A percentile compares a stretch with the other conserved stretches of the same genome.
phyloP scores from a whole-genome alignment of 169 alveolate genomes.

The Cryptosporidium tyzzeri region DNA sequence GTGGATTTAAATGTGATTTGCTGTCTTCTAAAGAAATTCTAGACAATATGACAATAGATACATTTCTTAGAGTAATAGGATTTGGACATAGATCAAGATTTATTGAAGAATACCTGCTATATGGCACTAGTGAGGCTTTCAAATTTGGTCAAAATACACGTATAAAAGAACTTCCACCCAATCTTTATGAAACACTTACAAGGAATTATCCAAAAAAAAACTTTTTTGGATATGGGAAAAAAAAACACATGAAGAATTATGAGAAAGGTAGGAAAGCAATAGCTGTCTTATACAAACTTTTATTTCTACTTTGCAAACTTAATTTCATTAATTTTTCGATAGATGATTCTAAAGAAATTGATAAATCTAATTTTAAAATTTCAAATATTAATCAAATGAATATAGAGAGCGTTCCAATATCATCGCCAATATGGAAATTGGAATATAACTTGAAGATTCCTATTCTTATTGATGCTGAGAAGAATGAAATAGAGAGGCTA shows the following conservation, averaged over 20 bases:
- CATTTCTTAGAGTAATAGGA: slow-evolving; percentile 58
- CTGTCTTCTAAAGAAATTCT: slow-evolving; percentile 51
- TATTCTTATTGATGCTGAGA: background rate
- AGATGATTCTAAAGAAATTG: background rate
- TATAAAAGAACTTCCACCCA: slow-evolving; percentile 40
- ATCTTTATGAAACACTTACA: slow-evolving; percentile 59
- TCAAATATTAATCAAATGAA: background rate
- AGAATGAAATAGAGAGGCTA: background rate
- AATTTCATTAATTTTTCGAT: slow-evolving; percentile 3
- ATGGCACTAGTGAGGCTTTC: slow-evolving; percentile 10
- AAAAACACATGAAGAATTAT: background rate
- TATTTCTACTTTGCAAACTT: slow-evolving; percentile 23
- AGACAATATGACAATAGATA: slow-evolving; percentile 55
- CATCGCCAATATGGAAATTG: slow-evolving; percentile 26
- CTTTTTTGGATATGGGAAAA: background rate
- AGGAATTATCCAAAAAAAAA: slow-evolving; percentile 13
- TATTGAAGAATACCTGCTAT: slow-evolving; percentile 59
- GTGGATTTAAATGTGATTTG: background rate
- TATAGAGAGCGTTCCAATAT: slow-evolving; percentile 30
- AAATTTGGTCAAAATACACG: slow-evolving; percentile 4
- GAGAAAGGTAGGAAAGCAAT: slow-evolving; percentile 54
- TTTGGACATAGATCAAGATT: slow-evolving; percentile 63
- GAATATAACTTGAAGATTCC: slow-evolving; percentile 10
- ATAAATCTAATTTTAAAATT: background rate
- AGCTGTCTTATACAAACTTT: slow-evolving; percentile 1